These are phyloP conservation scores for Blumeria graminis DNA, from an alignment of 2,329 filamentous ascomycete genomes.

Conservation along the genomic window DNA sequence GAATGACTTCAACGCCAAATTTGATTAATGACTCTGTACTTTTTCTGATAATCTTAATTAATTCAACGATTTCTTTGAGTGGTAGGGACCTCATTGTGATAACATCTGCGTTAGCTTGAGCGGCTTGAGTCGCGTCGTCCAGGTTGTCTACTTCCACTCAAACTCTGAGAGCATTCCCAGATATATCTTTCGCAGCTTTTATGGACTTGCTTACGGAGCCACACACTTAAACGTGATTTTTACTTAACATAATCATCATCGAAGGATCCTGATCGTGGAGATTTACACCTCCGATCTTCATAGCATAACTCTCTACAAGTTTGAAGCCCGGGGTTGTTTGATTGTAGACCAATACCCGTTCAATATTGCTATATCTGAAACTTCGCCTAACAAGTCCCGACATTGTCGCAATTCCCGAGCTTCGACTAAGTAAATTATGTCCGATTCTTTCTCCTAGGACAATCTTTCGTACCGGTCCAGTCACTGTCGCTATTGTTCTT, in stretches of 20 bases:
- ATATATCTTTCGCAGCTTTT: conserved; percentile 55
- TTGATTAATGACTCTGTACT: conserved; percentile 43
- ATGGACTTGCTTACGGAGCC: conserved; percentile 74
- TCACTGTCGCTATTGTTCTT: conserved; percentile 52
- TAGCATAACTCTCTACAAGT: conserved; percentile 92
- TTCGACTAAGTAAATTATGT: conserved; percentile 71
- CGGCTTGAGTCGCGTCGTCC: conserved; percentile 73
- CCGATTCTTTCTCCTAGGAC: conserved; percentile 86
- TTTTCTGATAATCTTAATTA: conserved; percentile 52
- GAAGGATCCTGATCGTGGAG: conserved; percentile 76
- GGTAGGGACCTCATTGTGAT: conserved; percentile 96
- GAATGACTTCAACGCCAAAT: conserved; percentile 85
- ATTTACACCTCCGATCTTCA: conserved; percentile 83
- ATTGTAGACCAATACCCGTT: conserved; percentile 67
- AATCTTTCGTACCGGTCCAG: conserved; percentile 50
- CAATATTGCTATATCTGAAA: too few relatives aligned
- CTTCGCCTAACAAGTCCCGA: too few relatives aligned
- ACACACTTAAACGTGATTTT: conserved; percentile 90
- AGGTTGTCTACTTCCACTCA: conserved; percentile 88
- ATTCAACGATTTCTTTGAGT: conserved; percentile 48
- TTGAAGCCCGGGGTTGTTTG: conserved; percentile 91
- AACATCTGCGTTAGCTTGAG: conserved; percentile 74
- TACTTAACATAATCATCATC: conserved; percentile 96
- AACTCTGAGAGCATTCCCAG: conserved; percentile 78
- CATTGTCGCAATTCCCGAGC: conserved; percentile 73